Base-by-base conservation (phyloP, 2,329 filamentous ascomycete species). In the Fusarium sterilihyphosum region DNA sequence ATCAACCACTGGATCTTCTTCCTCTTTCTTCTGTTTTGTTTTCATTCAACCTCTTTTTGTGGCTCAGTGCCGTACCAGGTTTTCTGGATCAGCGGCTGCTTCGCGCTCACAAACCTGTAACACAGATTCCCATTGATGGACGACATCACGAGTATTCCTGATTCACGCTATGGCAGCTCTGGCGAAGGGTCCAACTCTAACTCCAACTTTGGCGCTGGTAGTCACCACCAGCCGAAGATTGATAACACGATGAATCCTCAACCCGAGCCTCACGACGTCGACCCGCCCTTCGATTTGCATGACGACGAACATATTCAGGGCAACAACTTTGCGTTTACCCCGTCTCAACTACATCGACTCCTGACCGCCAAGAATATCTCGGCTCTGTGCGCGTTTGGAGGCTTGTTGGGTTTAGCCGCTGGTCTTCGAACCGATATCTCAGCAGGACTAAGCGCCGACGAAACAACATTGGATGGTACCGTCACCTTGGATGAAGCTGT, bases 241-340 rank as follows among this genome's bases (percentile, higher is more conserved):
- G 60, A 63, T 47, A 62, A 56, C 59, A 46, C 58, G n/a, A 57
- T 69, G 47, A 65, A 56, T n/a, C 40, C 68, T 37, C 68, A 62
- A 26, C 40, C 66, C 38, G 66, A 62, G 16, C 29, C 47, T 20
- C 41, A 59, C 31, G 61, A 67, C 26, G 33, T 49, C 35, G 44
- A 67, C 57, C 49, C 63, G n/a, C 46, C 66, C 14, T 70, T 77
- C 63, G 79, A 82, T 63, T 66, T 83, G 46, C 71, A 67, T 57
- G 72, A 79, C 26, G 76, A 80, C 38, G 71, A 78, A 10, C 79
- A 78, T 38, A 60, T 78, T 24, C 70, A 78, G 17, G 73, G 74
- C 63, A 88, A 87, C 75, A 84, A 82, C 12, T 90, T 90, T 68
- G 88, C 87, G 18, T 90, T 89, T 67, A 85, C 86, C 1, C 86